Conservation (phyloP, 805 yeast genomes). For the Monosporozyma solicola region DNA sequence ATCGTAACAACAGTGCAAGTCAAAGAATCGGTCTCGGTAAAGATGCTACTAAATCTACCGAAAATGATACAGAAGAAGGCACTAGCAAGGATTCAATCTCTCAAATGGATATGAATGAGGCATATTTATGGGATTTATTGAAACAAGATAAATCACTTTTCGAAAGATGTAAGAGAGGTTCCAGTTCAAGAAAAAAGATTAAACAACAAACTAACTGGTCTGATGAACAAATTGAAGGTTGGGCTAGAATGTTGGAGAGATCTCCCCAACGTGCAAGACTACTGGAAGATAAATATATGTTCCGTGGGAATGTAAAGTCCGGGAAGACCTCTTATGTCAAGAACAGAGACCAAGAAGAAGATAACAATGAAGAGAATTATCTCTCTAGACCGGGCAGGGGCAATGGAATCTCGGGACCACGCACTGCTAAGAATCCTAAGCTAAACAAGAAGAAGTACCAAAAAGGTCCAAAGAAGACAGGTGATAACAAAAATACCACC, state of each 20-base stretch:
- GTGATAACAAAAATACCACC: background rate
- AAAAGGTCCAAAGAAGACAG: background rate
- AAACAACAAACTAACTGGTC: conserved; percentile 56
- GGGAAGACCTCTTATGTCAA: conserved; percentile 27
- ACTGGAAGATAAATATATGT: conserved; percentile 54
- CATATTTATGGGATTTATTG: conserved; percentile 46
- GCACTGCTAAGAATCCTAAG: background rate
- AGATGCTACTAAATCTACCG: conserved; percentile 2
- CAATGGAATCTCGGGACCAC: background rate
- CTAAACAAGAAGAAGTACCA: background rate
- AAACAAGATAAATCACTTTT: conserved; percentile 44
- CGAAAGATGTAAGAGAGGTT: conserved; percentile 41
- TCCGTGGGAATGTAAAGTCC: conserved; percentile 33
- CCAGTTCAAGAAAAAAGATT: conserved; percentile 43
- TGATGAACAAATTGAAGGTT: conserved; percentile 89
- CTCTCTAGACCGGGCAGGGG: background rate
- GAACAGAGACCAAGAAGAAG: conserved; percentile 6
- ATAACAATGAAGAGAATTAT: background rate
- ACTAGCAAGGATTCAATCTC: conserved; percentile 2
- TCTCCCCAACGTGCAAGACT: conserved; percentile 53
- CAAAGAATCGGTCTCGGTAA: conserved; percentile 7
- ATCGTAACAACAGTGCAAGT: conserved; percentile 11
- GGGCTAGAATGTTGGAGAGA: conserved; percentile 69
- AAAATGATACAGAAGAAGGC: conserved; percentile 11
- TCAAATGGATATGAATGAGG: conserved; percentile 41